These are phyloP conservation scores for Saturnispora serradocipensis DNA, from an alignment of 805 yeast species.

Conservation along the genomic window DNA sequence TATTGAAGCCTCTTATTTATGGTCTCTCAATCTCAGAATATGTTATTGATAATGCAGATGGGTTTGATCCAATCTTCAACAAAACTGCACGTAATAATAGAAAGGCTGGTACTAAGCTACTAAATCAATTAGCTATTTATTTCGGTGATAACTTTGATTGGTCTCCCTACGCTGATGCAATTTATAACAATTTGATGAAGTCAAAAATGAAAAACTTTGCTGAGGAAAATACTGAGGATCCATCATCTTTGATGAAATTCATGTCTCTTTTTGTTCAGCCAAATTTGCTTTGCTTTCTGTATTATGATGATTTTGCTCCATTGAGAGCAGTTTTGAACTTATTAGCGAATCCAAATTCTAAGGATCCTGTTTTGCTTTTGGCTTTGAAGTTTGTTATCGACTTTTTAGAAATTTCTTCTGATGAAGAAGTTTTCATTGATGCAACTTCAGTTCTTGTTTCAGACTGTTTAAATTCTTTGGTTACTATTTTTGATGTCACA, in stretches of 20 bases:
- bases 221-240: slow-evolving; percentile 70
- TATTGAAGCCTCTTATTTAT: slow-evolving; percentile 50
- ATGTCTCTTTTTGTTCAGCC: slow-evolving; percentile 49
- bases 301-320: slow-evolving; percentile 46
- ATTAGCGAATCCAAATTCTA: slow-evolving; percentile 46
- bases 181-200: slow-evolving; percentile 45
- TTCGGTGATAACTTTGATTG: slow-evolving; percentile 48
- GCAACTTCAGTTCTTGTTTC: slow-evolving; percentile 53
- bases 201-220: slow-evolving; percentile 66
- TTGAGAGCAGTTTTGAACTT: slow-evolving; percentile 46
- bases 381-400: slow-evolving; percentile 46
- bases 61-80: slow-evolving; percentile 20
- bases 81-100: slow-evolving; percentile 53
- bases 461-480: slow-evolving; percentile 41
- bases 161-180: slow-evolving; percentile 39
- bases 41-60: slow-evolving; percentile 21
- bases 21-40: slow-evolving; percentile 46
- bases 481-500: slow-evolving; percentile 36
- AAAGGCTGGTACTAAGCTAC: slow-evolving; percentile 56
- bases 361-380: slow-evolving; percentile 52
- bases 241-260: slow-evolving; percentile 65
- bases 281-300: slow-evolving; percentile 42
- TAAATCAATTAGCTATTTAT: slow-evolving; percentile 45
- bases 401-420: slow-evolving; percentile 33
- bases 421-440: slow-evolving; percentile 35